These are phyloP conservation scores for Apiotrichum gamsii DNA, from an alignment of 1,284 basidiomycete species.

Conservation along the genomic window DNA sequence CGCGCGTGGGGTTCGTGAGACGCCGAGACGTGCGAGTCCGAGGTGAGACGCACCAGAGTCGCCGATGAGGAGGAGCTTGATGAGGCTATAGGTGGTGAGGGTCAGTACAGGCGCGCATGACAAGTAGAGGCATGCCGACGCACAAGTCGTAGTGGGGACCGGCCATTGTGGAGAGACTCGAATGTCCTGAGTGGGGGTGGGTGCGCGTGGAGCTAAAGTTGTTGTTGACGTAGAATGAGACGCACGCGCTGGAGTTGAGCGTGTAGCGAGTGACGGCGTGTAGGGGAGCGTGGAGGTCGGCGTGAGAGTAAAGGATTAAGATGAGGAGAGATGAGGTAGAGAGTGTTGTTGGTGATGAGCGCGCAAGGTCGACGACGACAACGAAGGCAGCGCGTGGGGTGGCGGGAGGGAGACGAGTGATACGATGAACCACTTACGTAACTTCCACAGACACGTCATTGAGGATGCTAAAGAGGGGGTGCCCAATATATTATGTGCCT, in stretches of 20 bases:
- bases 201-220: neutral
- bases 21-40: neutral
- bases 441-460: neutral
- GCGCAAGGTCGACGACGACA: no score
- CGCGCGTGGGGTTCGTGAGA: neutral
- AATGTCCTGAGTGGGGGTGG: neutral
- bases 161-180: slow-evolving; percentile 26
- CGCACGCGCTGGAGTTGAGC: neutral
- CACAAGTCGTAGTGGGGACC: slow-evolving; percentile 49
- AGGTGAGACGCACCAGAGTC: slow-evolving; percentile 69
- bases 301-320: neutral
- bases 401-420: neutral
- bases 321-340: neutral
- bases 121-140: no score
- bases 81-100: slow-evolving; percentile 51
- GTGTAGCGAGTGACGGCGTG: neutral
- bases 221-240: neutral
- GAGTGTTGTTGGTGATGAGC: neutral
- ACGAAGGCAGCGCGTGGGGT: neutral
- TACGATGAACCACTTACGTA: neutral
- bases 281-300: neutral
- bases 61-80: slow-evolving; percentile 95
- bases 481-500: neutral
- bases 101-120: no score
- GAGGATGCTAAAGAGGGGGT: no score